Evolutionary conservation across 2,329 filamentous ascomycete species (phyloP).

Genomic region (Aspergillus sp.): DNA sequence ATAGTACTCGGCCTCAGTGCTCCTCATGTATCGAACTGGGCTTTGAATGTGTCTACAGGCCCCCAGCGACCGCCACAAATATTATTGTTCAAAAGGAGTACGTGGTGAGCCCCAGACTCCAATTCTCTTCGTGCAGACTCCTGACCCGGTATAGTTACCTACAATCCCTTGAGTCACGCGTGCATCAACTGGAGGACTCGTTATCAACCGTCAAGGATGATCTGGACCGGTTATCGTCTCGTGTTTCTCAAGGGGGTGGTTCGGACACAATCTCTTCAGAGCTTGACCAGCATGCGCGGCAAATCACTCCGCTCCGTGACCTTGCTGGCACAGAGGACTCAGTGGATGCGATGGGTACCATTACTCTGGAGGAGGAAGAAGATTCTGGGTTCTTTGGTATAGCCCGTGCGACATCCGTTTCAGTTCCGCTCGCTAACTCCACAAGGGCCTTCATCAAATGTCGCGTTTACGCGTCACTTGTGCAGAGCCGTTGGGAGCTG

Average conservation of each 20-base stretch:
- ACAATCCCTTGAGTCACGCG: slow-evolving; percentile 29
- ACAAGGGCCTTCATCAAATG: slow-evolving; percentile 31
- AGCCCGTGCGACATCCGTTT: not conserved
- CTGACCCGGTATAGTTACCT: not conserved
- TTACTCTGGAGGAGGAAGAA: slow-evolving; percentile 43
- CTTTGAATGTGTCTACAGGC: slow-evolving; percentile 51
- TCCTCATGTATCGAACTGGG: slow-evolving; percentile 47
- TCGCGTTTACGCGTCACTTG: slow-evolving; percentile 31
- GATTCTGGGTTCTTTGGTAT: slow-evolving; percentile 44
- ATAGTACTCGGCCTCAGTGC: slow-evolving; percentile 50
- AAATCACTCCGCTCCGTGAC: slow-evolving; percentile 9
- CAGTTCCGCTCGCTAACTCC: not conserved
- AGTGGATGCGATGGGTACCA: slow-evolving; percentile 43
- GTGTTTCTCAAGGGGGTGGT: not conserved
- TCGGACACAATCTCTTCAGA: no score
- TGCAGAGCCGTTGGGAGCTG: slow-evolving; percentile 18
- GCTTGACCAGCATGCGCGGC: no score
- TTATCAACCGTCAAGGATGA: slow-evolving; percentile 16
- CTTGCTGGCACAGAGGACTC: slow-evolving; percentile 29
- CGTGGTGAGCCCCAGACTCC: not conserved
- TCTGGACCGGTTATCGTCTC: slow-evolving; percentile 11
- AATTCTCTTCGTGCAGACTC: no score
- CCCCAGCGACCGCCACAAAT: slow-evolving; percentile 41
- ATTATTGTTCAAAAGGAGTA: slow-evolving; percentile 48
- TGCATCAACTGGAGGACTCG: slow-evolving; percentile 33